These are phyloP conservation scores for Neltuma alba DNA, from an alignment of 306 rosid species.

Conservation along the genomic window DNA sequence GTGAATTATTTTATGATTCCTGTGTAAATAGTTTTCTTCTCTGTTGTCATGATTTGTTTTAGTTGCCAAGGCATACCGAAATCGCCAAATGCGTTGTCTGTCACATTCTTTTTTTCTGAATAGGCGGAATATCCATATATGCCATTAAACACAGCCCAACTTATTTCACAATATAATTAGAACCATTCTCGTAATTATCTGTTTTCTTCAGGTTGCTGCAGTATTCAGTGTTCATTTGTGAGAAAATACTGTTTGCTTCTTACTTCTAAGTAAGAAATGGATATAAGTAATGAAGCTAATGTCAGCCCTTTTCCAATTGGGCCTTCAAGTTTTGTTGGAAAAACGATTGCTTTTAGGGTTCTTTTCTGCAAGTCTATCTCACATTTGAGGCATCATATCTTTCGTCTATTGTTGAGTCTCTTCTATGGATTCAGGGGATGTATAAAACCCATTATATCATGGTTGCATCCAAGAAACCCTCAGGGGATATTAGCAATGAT, in stretches of 20 bases:
- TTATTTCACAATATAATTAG: slow-evolving; percentile 7
- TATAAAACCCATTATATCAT: slow-evolving; percentile 57
- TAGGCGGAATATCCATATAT: slow-evolving; percentile 1
- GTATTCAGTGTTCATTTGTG: slow-evolving; percentile 10
- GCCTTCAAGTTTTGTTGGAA: slow-evolving; percentile 74
- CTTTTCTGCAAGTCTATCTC: slow-evolving; percentile 78
- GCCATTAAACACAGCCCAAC: background rate
- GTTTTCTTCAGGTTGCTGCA: background rate
- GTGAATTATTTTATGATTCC: background rate
- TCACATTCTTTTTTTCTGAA: background rate
- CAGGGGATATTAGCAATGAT: slow-evolving; percentile 87
- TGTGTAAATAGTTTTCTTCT: slow-evolving; percentile 15
- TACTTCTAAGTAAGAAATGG: slow-evolving; percentile 53
- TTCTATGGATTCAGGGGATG: slow-evolving; percentile 48
- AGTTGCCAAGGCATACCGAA: slow-evolving; percentile 13
- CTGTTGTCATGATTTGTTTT: background rate
- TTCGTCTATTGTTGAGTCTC: slow-evolving; percentile 38
- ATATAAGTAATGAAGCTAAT: slow-evolving; percentile 82
- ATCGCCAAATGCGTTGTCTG: slow-evolving; percentile 29
- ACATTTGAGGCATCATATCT: slow-evolving; percentile 64
- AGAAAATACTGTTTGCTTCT: slow-evolving; percentile 3
- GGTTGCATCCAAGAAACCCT: slow-evolving; percentile 85
- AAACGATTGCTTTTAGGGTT: slow-evolving; percentile 76
- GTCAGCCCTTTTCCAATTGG: slow-evolving; percentile 80
- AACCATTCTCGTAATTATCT: slow-evolving; percentile 24